Evolutionary conservation across 768 basidiomycete genomes (phyloP), one percentile per base, ranked within the genome.

Genomic region (Psilocybe azurescens): DNA sequence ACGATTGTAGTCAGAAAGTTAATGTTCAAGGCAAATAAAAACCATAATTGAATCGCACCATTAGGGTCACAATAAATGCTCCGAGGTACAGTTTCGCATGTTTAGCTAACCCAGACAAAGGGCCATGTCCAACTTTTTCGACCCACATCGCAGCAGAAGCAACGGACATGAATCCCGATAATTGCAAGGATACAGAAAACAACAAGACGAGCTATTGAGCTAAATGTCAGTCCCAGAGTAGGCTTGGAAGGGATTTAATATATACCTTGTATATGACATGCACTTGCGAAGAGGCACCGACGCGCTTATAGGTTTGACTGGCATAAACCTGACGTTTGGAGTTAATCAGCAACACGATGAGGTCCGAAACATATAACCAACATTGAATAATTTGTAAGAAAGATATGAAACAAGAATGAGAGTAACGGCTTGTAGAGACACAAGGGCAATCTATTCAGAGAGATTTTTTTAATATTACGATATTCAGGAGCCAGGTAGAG

Each of bases 121-220:
- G 60, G 0, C 75, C 76, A 52, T 72, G 73, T 14, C 72, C 74
- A 6, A 83, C 75, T 67, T 83, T 82, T 63, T 79, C 76, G 32
- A 84, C 76, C 86, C 86, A 87, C 56, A 85, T 69, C 1, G 72
- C 77, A 2, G 79, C 75, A 13, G 81, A 79, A 9, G 81, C 78
- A 7, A 86, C 49, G 3, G 76, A 76, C 66, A 87, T 84, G 69
- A 87, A 86, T 5, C 74, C 73, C 1, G 82, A 72, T 5, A 86
- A 75, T 36, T 85, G 83, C 16, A 86, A 65, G 62, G 69, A 75
- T 38, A 82, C 83, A 5, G 78, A 83, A 60, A 86, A 79, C 39
- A 81, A 70, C 8, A 85, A 76, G 18, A 82, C 75, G 51, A 83
- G 71, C 84, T 44, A 44, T 44, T 18, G 14, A n/a, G 14, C 4